phyloP scores from a whole-genome alignment of 2,329 filamentous ascomycete species.

The Blumeria hordei region DNA sequence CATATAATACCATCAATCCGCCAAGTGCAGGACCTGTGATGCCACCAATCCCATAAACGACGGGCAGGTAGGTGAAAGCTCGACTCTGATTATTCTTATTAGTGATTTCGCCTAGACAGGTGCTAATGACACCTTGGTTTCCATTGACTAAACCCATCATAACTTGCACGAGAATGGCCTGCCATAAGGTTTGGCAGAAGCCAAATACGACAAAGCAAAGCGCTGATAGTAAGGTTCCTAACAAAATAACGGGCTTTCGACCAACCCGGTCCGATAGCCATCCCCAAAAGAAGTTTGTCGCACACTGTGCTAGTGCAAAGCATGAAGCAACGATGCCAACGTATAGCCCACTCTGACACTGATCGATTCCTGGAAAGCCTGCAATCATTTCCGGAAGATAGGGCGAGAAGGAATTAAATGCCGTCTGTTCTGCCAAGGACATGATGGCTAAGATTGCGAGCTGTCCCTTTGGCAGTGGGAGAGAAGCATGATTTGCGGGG shows the following conservation, averaged over 20 bases:
- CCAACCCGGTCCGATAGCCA: conserved; percentile 60
- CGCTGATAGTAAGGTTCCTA: conserved; percentile 64
- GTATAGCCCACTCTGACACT: conserved; percentile 54
- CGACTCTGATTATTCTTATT: conserved; percentile 83
- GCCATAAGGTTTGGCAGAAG: conserved; percentile 60
- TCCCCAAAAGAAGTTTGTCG: conserved; percentile 81
- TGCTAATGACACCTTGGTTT: conserved; percentile 83
- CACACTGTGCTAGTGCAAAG: conserved; percentile 79
- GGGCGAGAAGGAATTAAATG: conserved; percentile 84
- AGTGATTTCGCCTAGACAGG: conserved; percentile 82
- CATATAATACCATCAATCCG: conserved; percentile 47
- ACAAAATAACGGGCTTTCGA: conserved; percentile 57
- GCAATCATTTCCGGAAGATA: conserved; percentile 86
- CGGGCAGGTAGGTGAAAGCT: conserved; percentile 82
- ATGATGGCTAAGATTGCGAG: conserved; percentile 69
- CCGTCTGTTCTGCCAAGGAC: conserved; percentile 81
- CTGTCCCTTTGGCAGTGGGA: conserved; percentile 57
- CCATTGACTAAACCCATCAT: conserved; percentile 87
- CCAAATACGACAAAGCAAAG: conserved; percentile 69
- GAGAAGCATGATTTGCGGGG: conserved; percentile 18
- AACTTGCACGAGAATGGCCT: conserved; percentile 64
- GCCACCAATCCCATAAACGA: conserved; percentile 85
- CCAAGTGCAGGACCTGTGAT: conserved; percentile 88
- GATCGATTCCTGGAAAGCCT: conserved; percentile 57
- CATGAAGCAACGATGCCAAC: conserved; percentile 75